A percentile compares a stretch with the other conserved stretches of the same genome.
phyloP scores from a whole-genome alignment of 257 asterid species.

The Solanum chiquidenum region DNA sequence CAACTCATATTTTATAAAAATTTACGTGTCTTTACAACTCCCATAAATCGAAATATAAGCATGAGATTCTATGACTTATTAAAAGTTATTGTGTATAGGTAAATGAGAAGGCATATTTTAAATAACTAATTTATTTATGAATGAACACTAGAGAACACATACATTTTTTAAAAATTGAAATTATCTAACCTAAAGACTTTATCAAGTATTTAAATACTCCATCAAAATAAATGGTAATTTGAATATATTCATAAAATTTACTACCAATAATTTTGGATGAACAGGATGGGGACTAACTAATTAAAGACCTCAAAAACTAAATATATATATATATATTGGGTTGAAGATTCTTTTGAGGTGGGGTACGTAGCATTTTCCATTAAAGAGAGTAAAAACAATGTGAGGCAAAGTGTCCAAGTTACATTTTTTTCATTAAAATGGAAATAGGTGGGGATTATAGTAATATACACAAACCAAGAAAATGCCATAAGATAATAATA shows the following conservation, averaged over 20 bases:
- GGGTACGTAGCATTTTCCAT: neutral
- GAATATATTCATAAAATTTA: neutral
- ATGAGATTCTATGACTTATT: too few species aligned
- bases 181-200: neutral
- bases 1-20: neutral
- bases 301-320: neutral
- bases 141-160: neutral
- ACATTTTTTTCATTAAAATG: neutral
- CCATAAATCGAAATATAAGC: too few species aligned
- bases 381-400: neutral
- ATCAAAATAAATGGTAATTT: neutral
- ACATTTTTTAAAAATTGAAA: too few species aligned
- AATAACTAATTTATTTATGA: too few species aligned
- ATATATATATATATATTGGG: neutral
- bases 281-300: neutral
- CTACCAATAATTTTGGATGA: neutral
- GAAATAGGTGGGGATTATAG: slow-evolving; percentile 6
- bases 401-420: neutral
- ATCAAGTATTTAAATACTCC: neutral
- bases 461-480: neutral
- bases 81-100: neutral
- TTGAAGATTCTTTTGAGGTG: neutral
- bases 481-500: neutral
- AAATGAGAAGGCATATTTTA: too few species aligned
- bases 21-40: too few species aligned